phyloP scores from a whole-genome alignment of 192 early-diverging fungal species.

The Borealophlyctis nickersoniae region DNA sequence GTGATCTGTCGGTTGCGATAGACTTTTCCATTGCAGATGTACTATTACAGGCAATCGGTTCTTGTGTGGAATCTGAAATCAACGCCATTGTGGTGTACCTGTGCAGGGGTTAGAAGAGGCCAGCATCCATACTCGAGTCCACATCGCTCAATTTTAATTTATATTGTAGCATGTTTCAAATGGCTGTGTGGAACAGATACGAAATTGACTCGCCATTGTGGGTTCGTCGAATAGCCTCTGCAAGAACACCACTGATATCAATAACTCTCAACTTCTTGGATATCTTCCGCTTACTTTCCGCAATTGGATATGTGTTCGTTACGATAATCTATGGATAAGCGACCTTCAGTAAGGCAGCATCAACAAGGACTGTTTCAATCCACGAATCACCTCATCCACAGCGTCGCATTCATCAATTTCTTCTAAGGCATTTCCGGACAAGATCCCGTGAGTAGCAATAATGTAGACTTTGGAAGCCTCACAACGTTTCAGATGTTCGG shows the following conservation, averaged over 20 bases:
- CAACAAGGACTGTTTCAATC: neutral
- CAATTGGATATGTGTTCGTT: slow-evolving; percentile 87
- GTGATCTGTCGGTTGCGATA: no score
- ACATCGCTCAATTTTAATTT: no score
- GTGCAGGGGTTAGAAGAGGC: no score
- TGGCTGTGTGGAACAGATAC: slow-evolving; percentile 68
- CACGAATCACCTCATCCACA: slow-evolving; percentile 62
- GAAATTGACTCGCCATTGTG: slow-evolving; percentile 94
- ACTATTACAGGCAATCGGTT: no score
- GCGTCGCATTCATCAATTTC: slow-evolving; percentile 80
- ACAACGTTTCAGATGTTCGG: slow-evolving; percentile 83
- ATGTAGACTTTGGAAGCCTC: slow-evolving; percentile 83
- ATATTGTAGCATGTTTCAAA: no score
- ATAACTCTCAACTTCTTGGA: slow-evolving; percentile 79
- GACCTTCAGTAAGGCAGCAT: neutral
- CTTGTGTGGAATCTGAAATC: no score
- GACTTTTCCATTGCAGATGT: no score
- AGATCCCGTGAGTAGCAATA: slow-evolving; percentile 91
- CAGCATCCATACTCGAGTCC: no score
- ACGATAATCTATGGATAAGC: slow-evolving; percentile 59
- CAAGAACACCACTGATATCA: slow-evolving; percentile 85
- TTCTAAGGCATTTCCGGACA: slow-evolving; percentile 81
- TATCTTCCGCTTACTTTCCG: slow-evolving; percentile 61
- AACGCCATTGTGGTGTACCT: no score
- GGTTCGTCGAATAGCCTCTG: slow-evolving; percentile 89